These are phyloP conservation scores for Glomus cerebriforme DNA, from an alignment of 192 early-diverging fungal genomes.

Conservation along the genomic window DNA sequence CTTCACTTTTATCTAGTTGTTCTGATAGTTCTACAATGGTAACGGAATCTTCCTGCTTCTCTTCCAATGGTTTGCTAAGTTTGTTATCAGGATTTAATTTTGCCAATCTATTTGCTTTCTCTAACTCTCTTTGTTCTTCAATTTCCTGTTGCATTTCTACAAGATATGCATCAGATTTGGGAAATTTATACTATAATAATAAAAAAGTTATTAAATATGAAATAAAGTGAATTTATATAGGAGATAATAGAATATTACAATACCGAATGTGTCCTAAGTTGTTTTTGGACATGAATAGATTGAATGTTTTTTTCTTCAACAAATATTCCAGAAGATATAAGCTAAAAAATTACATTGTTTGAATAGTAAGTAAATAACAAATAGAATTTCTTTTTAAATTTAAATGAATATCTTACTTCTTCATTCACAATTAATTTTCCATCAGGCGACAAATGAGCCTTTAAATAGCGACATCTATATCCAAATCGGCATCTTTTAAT, in stretches of 20 bases:
- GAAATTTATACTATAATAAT: slow-evolving; percentile 43
- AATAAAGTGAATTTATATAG: background rate
- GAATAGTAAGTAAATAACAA: too few species aligned
- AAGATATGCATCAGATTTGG: slow-evolving; percentile 42
- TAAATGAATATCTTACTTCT: slow-evolving; percentile 40
- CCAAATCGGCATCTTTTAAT: slow-evolving; percentile 57
- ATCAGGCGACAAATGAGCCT: slow-evolving; percentile 54
- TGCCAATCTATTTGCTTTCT: slow-evolving; percentile 28
- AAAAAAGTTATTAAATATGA: slow-evolving; percentile 8
- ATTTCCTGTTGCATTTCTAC: slow-evolving; percentile 33
- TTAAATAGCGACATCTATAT: slow-evolving; percentile 62
- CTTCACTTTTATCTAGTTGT: background rate
- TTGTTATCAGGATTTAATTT: background rate
- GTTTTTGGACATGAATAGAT: slow-evolving; percentile 16
- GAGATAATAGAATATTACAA: background rate
- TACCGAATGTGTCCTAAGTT: slow-evolving; percentile 25
- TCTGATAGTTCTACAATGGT: too few species aligned
- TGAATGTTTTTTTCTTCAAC: slow-evolving; percentile 36
- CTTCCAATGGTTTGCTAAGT: background rate
- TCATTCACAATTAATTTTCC: slow-evolving; percentile 60
- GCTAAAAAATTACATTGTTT: slow-evolving; percentile 1
- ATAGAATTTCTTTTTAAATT: too few species aligned
- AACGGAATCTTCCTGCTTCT: background rate
- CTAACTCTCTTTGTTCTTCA: background rate
- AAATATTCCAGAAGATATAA: slow-evolving; percentile 24